These are phyloP conservation scores for Macrolepiota fuliginosa DNA, from an alignment of 768 basidiomycete species.

Conservation along the genomic window DNA sequence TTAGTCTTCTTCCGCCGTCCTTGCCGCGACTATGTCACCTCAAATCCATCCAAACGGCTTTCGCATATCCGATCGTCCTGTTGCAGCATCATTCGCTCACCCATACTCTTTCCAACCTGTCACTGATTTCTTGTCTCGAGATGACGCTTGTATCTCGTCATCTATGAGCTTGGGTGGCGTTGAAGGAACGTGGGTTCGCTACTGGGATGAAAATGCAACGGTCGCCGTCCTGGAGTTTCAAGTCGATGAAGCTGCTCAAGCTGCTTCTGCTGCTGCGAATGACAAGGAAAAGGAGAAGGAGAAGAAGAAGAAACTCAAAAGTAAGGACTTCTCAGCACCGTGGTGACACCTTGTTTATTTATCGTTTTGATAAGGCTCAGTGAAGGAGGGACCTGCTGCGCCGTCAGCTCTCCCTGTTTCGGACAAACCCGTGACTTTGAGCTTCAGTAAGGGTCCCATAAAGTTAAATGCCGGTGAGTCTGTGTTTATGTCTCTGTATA, in stretches of 20 bases:
- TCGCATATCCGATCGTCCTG: conserved; percentile 83
- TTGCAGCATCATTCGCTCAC: conserved; percentile 92
- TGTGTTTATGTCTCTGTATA: neutral
- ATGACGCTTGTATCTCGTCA: conserved; percentile 73
- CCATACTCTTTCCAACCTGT: conserved; percentile 86
- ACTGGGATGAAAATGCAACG: conserved; percentile 90
- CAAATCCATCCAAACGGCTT: conserved; percentile 91
- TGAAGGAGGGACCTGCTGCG: conserved; percentile 35
- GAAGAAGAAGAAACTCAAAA: conserved; percentile 63
- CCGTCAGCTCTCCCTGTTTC: conserved; percentile 72
- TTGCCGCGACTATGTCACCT: conserved; percentile 86
- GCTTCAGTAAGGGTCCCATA: conserved; percentile 55
- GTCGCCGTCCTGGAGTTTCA: conserved; percentile 76
- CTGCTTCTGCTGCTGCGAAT: conserved; percentile 24
- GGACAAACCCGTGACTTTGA: conserved; percentile 79
- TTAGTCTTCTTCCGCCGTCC: conserved; percentile 78
- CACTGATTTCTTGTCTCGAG: conserved; percentile 68
- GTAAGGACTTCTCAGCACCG: conserved; percentile 17
- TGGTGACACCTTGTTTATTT: neutral
- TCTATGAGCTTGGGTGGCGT: conserved; percentile 67
- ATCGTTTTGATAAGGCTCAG: conserved; percentile 22
- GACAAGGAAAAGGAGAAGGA: conserved; percentile 46
- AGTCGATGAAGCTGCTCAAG: conserved; percentile 56
- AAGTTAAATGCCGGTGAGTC: conserved; percentile 30
- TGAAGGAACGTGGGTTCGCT: conserved; percentile 74